phyloP scores from a whole-genome alignment of 176 grass and related monocot genomes.

The Oropetium thomaeum region DNA sequence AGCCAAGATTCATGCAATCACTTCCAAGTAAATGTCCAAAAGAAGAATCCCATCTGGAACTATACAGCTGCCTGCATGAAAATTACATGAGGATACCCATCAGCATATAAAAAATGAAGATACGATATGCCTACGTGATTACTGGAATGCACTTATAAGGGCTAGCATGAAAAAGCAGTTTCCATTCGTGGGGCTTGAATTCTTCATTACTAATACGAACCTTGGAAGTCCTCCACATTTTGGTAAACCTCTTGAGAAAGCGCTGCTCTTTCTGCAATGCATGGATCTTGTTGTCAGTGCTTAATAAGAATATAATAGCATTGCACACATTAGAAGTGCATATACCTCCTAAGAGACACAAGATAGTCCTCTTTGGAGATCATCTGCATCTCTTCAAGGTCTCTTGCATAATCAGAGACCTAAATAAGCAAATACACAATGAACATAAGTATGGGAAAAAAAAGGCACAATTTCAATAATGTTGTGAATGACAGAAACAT shows the following conservation, averaged over 20 bases:
- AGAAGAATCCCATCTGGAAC: conserved; percentile 84
- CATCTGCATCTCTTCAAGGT: conserved; percentile 99
- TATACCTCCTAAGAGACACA: conserved; percentile 94
- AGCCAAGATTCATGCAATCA: conserved; percentile 70
- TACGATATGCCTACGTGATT: not conserved
- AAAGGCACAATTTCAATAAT: conserved; percentile 9
- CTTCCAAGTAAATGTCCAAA: conserved; percentile 78
- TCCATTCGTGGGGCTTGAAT: conserved; percentile 8
- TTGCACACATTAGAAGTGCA: conserved; percentile 17
- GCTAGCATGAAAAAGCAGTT: conserved; percentile 1
- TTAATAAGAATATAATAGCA: conserved; percentile 39
- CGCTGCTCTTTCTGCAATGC: conserved; percentile 94
- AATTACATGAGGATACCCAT: not conserved
- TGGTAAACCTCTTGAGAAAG: conserved; percentile 90
- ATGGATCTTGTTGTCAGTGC: conserved; percentile 26
- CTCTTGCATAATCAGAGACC: conserved; percentile 98
- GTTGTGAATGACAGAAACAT: not conserved
- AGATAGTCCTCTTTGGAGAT: conserved; percentile 99
- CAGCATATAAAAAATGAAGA: not conserved
- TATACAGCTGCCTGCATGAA: conserved; percentile 73
- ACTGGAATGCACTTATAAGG: not conserved
- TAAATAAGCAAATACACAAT: conserved; percentile 51
- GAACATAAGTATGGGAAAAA: conserved; percentile 25
- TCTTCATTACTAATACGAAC: conserved; percentile 38
- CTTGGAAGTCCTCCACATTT: conserved; percentile 90